Evolutionary conservation across 208 protist genomes (phyloP).

Genomic region (Trypanosoma platydactyli): DNA sequence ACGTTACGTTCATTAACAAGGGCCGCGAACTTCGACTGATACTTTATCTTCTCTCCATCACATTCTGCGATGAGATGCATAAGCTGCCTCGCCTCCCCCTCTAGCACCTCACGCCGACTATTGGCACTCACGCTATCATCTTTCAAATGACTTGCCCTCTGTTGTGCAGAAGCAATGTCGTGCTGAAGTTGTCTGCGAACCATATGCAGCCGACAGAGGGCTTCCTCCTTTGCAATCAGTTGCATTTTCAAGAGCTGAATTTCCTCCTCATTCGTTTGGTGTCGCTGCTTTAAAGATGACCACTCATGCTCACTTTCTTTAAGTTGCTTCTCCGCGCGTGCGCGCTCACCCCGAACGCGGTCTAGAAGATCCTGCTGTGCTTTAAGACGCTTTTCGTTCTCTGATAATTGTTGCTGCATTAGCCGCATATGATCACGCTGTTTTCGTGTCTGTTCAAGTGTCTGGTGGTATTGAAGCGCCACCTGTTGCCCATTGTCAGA

Average conservation of each 20-base stretch:
- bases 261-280: conserved; percentile 94
- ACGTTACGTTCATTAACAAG: conserved; percentile 97
- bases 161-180: conserved; percentile 80
- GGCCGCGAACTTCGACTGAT: conserved; percentile 90
- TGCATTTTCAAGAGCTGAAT: conserved; percentile 93
- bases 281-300: conserved; percentile 92
- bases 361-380: conserved; percentile 97
- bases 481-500: conserved; percentile 68
- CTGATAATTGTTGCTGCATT: conserved; percentile 88
- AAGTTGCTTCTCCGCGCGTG: conserved; percentile 96
- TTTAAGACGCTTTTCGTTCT: conserved; percentile 95
- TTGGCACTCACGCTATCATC: conserved; percentile 63
- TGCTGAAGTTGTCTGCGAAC: conserved; percentile 76
- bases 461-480: conserved; percentile 86
- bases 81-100: conserved; percentile 90
- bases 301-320: conserved; percentile 96
- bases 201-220: conserved; percentile 81
- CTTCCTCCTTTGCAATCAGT: conserved; percentile 94
- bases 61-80: conserved; percentile 94
- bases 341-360: conserved; percentile 94
- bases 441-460: conserved; percentile 92
- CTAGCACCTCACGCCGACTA: conserved; percentile 55
- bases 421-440: conserved; percentile 75
- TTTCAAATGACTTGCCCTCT: conserved; percentile 66
- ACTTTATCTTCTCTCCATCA: conserved; percentile 87